Percentiles rank a stretch among this genome's conserved stretches.
These are phyloP conservation scores for Soucietia sequanensis DNA, from an alignment of 805 yeast species.

Conservation along the genomic window DNA sequence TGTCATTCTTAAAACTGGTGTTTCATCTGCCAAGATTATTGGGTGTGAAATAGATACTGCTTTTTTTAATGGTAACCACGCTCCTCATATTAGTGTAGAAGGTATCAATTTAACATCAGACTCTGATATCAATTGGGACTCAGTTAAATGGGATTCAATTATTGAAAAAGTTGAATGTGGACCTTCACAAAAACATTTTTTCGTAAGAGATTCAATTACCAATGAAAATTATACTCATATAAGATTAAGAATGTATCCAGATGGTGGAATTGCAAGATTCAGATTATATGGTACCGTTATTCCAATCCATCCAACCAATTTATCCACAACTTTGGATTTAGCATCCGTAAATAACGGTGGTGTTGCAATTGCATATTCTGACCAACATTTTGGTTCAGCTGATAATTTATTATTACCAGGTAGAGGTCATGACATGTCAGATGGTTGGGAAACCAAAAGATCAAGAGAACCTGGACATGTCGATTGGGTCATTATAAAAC, in stretches of 20 bases:
- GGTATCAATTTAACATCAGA: constrained; percentile 47
- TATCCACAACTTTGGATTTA: constrained; percentile 54
- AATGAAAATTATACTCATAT: constrained; percentile 68
- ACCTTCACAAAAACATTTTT: constrained; percentile 84
- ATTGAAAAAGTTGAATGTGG: constrained; percentile 79
- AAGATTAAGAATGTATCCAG: constrained; percentile 90
- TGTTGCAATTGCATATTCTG: constrained; percentile 76
- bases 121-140: constrained; percentile 19
- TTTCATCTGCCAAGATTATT: constrained; percentile 69
- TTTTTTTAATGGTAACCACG: constrained; percentile 92
- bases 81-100: constrained; percentile 86
- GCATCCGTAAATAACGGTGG: constrained; percentile 89
- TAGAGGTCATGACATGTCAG: constrained; percentile 93
- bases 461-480: constrained; percentile 80
- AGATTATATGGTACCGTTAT: constrained; percentile 81
- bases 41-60: constrained; percentile 94
- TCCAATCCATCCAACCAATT: constrained; percentile 60
- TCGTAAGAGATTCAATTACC: constrained; percentile 62
- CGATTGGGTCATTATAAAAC: constrained; percentile 86
- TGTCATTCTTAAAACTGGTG: constrained; percentile 84
- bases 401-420: constrained; percentile 90
- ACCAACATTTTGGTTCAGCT: constrained; percentile 93
- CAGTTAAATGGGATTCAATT: constrained; percentile 67
- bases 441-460: constrained; percentile 97
- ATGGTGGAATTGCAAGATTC: constrained; percentile 97